Conservation (phyloP, 177 flowering plant genomes). For the Vitis hybrid region DNA sequence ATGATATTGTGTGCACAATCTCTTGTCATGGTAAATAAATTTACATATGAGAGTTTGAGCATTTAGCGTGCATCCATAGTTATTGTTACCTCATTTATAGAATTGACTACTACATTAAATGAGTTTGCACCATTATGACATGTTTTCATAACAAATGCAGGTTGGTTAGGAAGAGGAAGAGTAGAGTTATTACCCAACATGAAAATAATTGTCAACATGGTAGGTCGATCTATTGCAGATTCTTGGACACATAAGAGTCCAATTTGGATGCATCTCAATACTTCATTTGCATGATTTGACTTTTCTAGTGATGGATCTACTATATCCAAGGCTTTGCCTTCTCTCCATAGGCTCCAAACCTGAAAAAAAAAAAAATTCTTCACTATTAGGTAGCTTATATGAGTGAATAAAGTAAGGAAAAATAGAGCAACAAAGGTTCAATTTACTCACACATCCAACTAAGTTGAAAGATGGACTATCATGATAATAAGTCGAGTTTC, state of each 20-base stretch:
- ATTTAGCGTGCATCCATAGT: constrained; percentile 17
- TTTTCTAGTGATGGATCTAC: no score
- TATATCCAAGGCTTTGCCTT: constrained; percentile 8
- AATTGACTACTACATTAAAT: constrained; percentile 9
- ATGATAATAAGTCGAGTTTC: no score
- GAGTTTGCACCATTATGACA: constrained; percentile 3
- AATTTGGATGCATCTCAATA: constrained; percentile 30
- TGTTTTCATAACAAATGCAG: constrained; percentile 22
- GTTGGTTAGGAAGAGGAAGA: constrained; percentile 26
- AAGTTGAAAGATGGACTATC: constrained; percentile 15
- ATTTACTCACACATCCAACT: constrained; percentile 36
- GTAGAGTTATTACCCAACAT: constrained; percentile 24
- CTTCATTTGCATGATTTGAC: background rate
- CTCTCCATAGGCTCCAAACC: constrained; percentile 32
- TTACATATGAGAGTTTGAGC: no score
- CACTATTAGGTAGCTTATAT: no score
- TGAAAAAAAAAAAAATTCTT: background rate
- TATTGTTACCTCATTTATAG: constrained; percentile 23
- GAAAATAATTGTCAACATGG: constrained; percentile 25
- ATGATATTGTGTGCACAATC: no score
- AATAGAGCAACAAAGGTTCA: no score
- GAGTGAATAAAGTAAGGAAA: no score
- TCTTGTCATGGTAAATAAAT: no score
- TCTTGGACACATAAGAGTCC: constrained; percentile 46
- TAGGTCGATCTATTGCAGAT: constrained; percentile 27